Base-by-base conservation (phyloP, 805 yeast species). In the Metschnikowia shivogae region DNA sequence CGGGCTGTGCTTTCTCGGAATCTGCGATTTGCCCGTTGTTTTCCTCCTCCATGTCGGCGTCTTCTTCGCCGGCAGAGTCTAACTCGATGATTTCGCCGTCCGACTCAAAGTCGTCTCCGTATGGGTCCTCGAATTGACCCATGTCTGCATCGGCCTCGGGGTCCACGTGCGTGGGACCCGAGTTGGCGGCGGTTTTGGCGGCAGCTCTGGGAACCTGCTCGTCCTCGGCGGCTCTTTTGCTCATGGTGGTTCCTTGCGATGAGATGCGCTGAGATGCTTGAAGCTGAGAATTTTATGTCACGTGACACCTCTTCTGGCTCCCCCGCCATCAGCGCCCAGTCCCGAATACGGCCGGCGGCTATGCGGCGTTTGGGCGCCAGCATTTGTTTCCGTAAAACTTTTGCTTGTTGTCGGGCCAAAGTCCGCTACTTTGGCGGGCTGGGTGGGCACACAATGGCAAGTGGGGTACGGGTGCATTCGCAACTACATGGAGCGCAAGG, bases 81-180 rank as follows among this genome's bases (percentile, higher is more conserved):
- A 86, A 72, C 59, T 88, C 95, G 36, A 88, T 85, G 48, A 87
- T 86, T 62, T 86, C 95, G 44, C 87, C 96, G 56, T 88, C 95
- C 69, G 92, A 86, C 57, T 89, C 96, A 54, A 83, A 89, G 59
- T 90, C 97, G 61, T 88, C 96, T 49, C 96, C 96, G 56, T 82
- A 84, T 34, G 86, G 82, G 60, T 86, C 93, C 64, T 89, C 97
- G 64, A 85, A 86, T 54, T 85, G 96, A 24, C 92, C 95, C 78
- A 83, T 79, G 14, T 81, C 84, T 29, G 72, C 67, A 50, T 81
- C 82, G 4, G 64, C 57, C 19, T 59, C 73, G 34, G 53, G 60
- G 12, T 49, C 56, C 4, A 52, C 56, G 11, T 53, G 49, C 43
- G 60, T 67, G 47, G 81, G 75, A 6, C 72, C 74, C 22, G 75